A percentile compares a stretch with the other conserved stretches of the same genome.
Evolutionary conservation across 805 yeast genomes (phyloP).

Genomic region (Lipomyces yamadae): DNA sequence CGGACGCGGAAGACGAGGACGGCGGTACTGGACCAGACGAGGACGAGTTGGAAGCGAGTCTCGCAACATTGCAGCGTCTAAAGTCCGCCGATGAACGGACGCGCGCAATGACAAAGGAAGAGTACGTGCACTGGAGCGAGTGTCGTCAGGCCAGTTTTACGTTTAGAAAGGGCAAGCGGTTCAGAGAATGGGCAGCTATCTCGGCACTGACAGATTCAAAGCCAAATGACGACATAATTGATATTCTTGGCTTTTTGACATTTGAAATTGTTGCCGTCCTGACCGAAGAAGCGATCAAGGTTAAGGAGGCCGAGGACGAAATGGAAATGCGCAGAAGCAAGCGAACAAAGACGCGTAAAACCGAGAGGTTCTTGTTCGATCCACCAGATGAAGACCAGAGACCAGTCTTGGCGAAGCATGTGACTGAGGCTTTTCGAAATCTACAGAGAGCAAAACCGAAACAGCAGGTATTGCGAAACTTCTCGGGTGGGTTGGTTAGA

Average conservation of each 20-base stretch:
- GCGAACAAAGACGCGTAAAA: slow-evolving; percentile 53
- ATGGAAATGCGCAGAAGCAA: slow-evolving; percentile 47
- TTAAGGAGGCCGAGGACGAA: slow-evolving; percentile 70
- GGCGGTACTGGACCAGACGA: slow-evolving; percentile 61
- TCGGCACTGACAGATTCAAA: slow-evolving; percentile 81
- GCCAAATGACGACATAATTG: slow-evolving; percentile 95
- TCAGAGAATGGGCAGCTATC: slow-evolving; percentile 95
- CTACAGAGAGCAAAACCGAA: slow-evolving; percentile 63
- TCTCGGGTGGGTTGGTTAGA: slow-evolving; percentile 68
- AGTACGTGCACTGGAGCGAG: slow-evolving; percentile 98
- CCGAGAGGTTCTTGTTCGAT: slow-evolving; percentile 69
- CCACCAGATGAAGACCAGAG: slow-evolving; percentile 83
- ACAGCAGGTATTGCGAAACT: slow-evolving; percentile 69
- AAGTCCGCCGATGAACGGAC: slow-evolving; percentile 95
- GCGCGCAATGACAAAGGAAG: slow-evolving; percentile 90
- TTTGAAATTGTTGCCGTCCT: slow-evolving; percentile 95
- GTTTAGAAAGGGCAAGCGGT: slow-evolving; percentile 89
- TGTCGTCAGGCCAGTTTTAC: slow-evolving; percentile 98
- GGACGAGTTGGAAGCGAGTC: slow-evolving; percentile 85
- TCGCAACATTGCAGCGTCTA: slow-evolving; percentile 84
- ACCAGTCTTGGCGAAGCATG: slow-evolving; percentile 79
- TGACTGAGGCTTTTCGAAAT: slow-evolving; percentile 87
- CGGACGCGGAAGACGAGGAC: slow-evolving; percentile 63
- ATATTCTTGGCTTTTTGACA: slow-evolving; percentile 90
- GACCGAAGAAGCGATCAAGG: slow-evolving; percentile 86